phyloP scores from a whole-genome alignment of 495 filamentous ascomycete genomes.

The Penicillium turbatum region DNA sequence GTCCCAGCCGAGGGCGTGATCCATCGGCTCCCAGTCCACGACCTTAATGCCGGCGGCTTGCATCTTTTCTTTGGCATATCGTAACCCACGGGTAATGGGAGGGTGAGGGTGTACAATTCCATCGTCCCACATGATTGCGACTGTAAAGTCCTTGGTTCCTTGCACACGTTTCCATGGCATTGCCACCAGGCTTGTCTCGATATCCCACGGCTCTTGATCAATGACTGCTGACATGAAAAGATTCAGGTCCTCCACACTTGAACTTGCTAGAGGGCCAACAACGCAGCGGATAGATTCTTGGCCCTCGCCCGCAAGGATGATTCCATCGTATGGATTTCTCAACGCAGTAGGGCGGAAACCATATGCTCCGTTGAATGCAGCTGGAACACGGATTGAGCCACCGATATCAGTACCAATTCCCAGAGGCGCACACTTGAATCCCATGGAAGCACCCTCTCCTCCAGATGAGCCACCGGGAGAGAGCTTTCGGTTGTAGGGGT shows the following conservation, averaged over 20 bases:
- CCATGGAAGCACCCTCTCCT: slow-evolving; percentile 64
- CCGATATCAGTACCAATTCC: slow-evolving; percentile 67
- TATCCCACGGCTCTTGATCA: slow-evolving; percentile 57
- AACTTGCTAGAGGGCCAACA: slow-evolving; percentile 57
- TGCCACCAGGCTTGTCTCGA: slow-evolving; percentile 54
- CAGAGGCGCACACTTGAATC: slow-evolving; percentile 55
- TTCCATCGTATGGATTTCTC: slow-evolving; percentile 46
- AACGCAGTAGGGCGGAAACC: slow-evolving; percentile 53
- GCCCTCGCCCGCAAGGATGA: slow-evolving; percentile 46
- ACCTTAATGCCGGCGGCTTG: slow-evolving; percentile 49
- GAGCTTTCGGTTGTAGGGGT: slow-evolving; percentile 55
- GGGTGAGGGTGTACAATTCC: slow-evolving; percentile 60
- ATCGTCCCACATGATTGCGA: slow-evolving; percentile 69
- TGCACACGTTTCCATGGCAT: slow-evolving; percentile 52
- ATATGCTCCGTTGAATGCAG: slow-evolving; percentile 54
- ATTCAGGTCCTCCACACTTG: slow-evolving; percentile 56
- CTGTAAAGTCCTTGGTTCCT: slow-evolving; percentile 47
- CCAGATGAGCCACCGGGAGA: slow-evolving; percentile 61
- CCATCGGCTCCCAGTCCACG: slow-evolving; percentile 63
- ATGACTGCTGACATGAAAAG: slow-evolving; percentile 60
- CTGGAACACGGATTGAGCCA: slow-evolving; percentile 59
- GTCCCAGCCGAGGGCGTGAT: slow-evolving; percentile 56
- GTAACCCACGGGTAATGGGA: slow-evolving; percentile 58
- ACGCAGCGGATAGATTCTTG: slow-evolving; percentile 57
- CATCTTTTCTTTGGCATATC: slow-evolving; percentile 51